Evolutionary conservation across 108 stramenopile species (phyloP).

Genomic region (Poteriospumella lacustris): DNA sequence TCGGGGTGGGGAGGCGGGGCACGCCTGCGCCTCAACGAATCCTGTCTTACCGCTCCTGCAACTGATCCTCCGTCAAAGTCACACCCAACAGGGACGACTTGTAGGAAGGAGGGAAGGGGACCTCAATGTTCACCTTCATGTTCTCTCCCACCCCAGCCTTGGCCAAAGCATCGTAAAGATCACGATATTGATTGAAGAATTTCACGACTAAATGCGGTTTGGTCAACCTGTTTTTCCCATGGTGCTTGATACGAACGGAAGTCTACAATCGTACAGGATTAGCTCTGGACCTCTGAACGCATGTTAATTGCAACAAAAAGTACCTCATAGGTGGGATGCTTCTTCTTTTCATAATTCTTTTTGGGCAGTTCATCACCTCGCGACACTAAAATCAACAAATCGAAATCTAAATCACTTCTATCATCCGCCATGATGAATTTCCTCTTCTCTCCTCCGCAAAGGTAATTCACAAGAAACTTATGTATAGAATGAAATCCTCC

Average conservation of each 20-base stretch:
- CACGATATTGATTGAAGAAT: slow-evolving; percentile 10
- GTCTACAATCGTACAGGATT: no score
- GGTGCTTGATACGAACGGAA: background rate
- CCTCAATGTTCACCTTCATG: background rate
- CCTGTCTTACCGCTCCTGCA: slow-evolving; percentile 3
- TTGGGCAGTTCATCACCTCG: slow-evolving; percentile 18
- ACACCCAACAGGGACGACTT: background rate
- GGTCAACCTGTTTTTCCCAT: background rate
- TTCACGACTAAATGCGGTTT: background rate
- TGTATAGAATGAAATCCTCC: no score
- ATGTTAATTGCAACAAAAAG: background rate
- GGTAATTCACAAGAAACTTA: no score
- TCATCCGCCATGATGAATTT: no score
- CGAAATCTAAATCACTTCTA: no score
- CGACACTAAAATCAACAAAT: background rate
- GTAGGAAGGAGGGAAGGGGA: background rate
- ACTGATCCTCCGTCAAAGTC: background rate
- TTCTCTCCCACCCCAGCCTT: background rate
- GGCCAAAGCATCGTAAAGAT: background rate
- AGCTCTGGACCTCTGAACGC: background rate
- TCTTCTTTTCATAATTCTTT: background rate
- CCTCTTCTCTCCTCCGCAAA: no score
- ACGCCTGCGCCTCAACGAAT: background rate
- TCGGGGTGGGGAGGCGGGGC: no score
- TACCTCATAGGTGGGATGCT: slow-evolving; percentile 15